Base-by-base conservation (phyloP, 208 protist species). In the Vickermania ingenoplastis region DNA sequence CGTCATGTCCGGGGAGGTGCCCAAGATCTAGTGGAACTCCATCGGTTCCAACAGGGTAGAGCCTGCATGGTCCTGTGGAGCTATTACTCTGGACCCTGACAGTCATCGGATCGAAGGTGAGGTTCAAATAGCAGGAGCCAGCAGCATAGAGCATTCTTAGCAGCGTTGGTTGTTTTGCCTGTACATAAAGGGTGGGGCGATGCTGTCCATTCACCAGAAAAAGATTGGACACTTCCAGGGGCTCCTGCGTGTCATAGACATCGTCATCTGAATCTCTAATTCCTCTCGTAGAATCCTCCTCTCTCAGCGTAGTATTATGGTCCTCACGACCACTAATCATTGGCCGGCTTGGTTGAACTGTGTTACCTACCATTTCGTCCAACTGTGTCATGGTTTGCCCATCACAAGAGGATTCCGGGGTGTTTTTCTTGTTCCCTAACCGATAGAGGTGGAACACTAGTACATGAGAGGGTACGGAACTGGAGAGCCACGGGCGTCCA, bases 161-260 rank as follows among this genome's bases (percentile, higher is more conserved):
- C 45, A 96, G 50, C 31, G 72, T 73, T 1, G 79, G 64, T 41
- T 69, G 58, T 22, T 63, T 72, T 0, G 53, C 26, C 11, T 50
- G 51, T 14, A 94, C 57, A 11, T 28, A 56, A 36, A 96, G 74
- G 7, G 59, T 78, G 17, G 86, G 85, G 26, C 70, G 70, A 56
- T 91, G 83, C 70, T 92, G 82, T 17, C 78, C 89, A 66, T 94
- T 94, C 1, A 96, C 86, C n/a, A 95, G 65, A 66, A 87, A 87
- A 24, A 93, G 73, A 53, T 92, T 81, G 7, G 69, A 53, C 22
- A 76, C 75, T 49, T 87, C 53, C 17, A 63, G 7, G 31, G 75
- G 55, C 51, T 72, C 67, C 11, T 64, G 58, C 24, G 76, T 75
- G 14, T 69, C 55, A n/a, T n/a, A n/a, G n/a, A n/a, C n/a, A n/a